These are phyloP conservation scores for Metschnikowia sp. DNA, from an alignment of 805 yeast genomes.

Conservation along the genomic window DNA sequence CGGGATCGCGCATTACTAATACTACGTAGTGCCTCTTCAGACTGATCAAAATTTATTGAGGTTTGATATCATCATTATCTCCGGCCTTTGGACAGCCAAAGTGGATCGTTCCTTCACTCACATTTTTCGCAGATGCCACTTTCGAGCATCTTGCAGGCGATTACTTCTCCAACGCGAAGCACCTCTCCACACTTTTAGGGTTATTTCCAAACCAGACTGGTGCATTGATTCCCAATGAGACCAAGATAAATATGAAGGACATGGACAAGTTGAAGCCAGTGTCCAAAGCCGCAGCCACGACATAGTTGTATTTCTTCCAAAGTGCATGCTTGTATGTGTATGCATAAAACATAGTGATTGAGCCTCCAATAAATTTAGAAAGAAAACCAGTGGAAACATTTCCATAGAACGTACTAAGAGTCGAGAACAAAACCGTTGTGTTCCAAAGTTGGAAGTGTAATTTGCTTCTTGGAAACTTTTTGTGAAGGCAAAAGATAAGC, in stretches of 20 bases:
- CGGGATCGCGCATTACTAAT: no score
- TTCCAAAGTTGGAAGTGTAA: conserved; percentile 38
- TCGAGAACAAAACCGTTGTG: conserved; percentile 47
- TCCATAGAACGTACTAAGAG: conserved; percentile 48
- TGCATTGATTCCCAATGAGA: conserved; percentile 25
- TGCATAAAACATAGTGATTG: conserved; percentile 45
- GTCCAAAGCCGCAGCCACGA: conserved; percentile 50
- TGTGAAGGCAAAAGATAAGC: conserved; percentile 27
- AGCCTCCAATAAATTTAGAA: conserved; percentile 47
- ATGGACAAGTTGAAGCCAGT: conserved; percentile 47
- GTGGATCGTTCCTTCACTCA: not conserved
- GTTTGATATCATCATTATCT: no score
- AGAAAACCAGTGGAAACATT: conserved; percentile 48
- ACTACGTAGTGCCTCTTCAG: no score
- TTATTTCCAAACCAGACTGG: conserved; percentile 54
- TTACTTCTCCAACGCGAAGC: conserved; percentile 34
- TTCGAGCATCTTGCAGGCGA: not conserved
- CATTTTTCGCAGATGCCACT: not conserved
- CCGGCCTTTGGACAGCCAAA: no score
- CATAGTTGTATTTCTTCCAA: conserved; percentile 46
- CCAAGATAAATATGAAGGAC: conserved; percentile 35
- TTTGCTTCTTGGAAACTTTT: conserved; percentile 21
- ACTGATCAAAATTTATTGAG: no score
- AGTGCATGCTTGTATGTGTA: conserved; percentile 34
- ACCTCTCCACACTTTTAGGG: conserved; percentile 40